Evolutionary conservation across 352 stramenopile species (phyloP), one percentile per base, ranked within the genome.

Genomic region (Phytophthora palmivora): DNA sequence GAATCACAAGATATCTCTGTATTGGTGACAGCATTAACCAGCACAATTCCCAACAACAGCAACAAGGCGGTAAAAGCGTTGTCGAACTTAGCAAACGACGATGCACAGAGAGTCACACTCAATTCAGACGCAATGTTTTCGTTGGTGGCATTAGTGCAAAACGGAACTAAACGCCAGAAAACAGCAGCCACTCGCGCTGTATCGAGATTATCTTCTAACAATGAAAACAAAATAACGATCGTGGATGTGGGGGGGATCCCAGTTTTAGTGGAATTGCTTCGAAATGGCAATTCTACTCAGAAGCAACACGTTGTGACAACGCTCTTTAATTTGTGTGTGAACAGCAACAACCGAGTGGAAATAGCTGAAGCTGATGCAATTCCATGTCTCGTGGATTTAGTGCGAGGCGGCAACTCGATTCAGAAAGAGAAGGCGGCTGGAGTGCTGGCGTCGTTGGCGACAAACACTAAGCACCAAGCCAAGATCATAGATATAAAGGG

Each of bases 391-490:
- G 26, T 69, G 10, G 33, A n/a, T n/a, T 48, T 69, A 41, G 9
- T 62, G 14, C 42, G 38, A 51, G 21, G 28, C 3, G 54, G 61
- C 12, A 43, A 41, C 30, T 42, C 43, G 4, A 36, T 56, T 14
- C 32, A 55, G 19, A 49, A 28, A 39, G 47, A 65, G 22, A 66
- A 65, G 34, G 62, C 54, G 11, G 48, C 55, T 9, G 62, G 55
- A n/a, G 37, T 61, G 11, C 37, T 67, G 19, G 48, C 42, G 10
- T 55, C 51, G 18, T 45, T 66, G 38, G 51, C 62, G 12, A 58
- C 26, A 8, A 43, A 53, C 38, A 6, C 36, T 7, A 44, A 54
- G 8, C 67, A 46, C 14, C 36, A 47, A 19, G n/a, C 15, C 2
- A 21, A 19, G 8, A 62, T 71, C 33, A 33, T 12, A 28, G n/a